Percentiles rank a stretch among this genome's conserved stretches.
Conservation (phyloP, 2,329 filamentous ascomycete species). For the Phyllosticta paracitricarpa region DNA sequence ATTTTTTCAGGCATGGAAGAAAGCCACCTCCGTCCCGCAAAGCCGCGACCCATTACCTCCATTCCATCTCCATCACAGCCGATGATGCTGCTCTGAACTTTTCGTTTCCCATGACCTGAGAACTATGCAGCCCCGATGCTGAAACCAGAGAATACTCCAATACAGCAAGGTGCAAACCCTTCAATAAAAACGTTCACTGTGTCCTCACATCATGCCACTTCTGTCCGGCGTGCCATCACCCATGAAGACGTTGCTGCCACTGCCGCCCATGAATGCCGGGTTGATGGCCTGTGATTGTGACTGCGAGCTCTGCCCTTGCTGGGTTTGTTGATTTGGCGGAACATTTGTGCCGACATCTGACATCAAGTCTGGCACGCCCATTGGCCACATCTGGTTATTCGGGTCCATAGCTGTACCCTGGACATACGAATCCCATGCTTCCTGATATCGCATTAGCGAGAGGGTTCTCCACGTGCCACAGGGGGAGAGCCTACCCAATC, state of each 20-base stretch:
- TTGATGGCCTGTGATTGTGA: slow-evolving; percentile 9
- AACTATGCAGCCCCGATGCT: neutral
- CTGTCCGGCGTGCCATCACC: slow-evolving; percentile 21
- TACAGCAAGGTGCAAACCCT: neutral
- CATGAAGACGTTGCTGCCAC: slow-evolving; percentile 26
- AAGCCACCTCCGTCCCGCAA: neutral
- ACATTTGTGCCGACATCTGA: slow-evolving; percentile 11
- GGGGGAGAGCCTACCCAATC: slow-evolving; percentile 47
- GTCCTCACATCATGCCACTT: slow-evolving; percentile 3
- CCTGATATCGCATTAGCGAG: slow-evolving; percentile 34
- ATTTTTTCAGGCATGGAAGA: neutral
- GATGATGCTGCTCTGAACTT: neutral
- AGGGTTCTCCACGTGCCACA: slow-evolving; percentile 10
- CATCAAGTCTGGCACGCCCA: slow-evolving; percentile 23
- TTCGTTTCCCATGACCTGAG: neutral
- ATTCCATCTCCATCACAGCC: neutral
- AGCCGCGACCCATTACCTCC: neutral
- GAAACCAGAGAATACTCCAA: neutral
- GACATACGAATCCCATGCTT: slow-evolving; percentile 60
- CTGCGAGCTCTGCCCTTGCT: slow-evolving; percentile 15
- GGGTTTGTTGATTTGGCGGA: slow-evolving; percentile 17
- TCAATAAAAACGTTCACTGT: neutral
- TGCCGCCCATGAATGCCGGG: slow-evolving; percentile 22
- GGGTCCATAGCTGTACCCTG: slow-evolving; percentile 44
- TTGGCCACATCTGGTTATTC: slow-evolving; percentile 33